Evolutionary conservation across 345 rosid genomes (phyloP), one percentile per base, ranked within the genome.

Genomic region (Pugionium cornutum): DNA sequence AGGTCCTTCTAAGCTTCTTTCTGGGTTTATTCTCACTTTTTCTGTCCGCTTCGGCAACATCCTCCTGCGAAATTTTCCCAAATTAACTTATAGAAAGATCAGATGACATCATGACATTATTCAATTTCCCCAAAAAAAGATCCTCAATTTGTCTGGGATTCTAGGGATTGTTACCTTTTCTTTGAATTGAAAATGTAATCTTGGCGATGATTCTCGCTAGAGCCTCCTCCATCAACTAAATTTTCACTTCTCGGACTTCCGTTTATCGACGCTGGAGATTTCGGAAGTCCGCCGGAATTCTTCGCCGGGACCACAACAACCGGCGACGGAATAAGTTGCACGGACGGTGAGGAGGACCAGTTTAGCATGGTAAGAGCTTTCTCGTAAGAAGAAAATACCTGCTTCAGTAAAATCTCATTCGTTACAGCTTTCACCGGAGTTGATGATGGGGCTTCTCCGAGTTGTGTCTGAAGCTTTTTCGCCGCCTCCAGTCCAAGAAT

Each of bases 161-260:
- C 8, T 39, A 4, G 4, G 46, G 27, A n/a, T 9, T 10, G 5
- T 39, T 56, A 87, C 98, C 98, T 86, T 78, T 88, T 87, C 74
- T 85, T 88, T 18, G 80, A 76, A 47, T 56, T 76, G 32, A 75
- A 75, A 71, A 60, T 72, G 47, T n/a, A 58, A 29, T 81, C 84
- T 7, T 50, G 37, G 37, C 5, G 40, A 68, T 52, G 34, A 32
- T 4, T 32, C 34, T 32, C 34, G 34, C 34, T 32, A 4, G 34
- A 32, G 4, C 34, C 34, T 32, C 73, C 75, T 2, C 25, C 76
- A 47, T 77, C 69, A 3, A 82, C 77, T 51, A 83, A 74, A 31
- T 81, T 85, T 8, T 87, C 89, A 26, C 92, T 82, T 67, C 33
- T 56, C 4, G 89, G 88, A 66, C 94, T 92, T 44, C 78, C 85